Percentiles rank a stretch among this genome's conserved stretches.
Conservation (phyloP, 1,284 basidiomycete species). For the Waitea zeae region DNA sequence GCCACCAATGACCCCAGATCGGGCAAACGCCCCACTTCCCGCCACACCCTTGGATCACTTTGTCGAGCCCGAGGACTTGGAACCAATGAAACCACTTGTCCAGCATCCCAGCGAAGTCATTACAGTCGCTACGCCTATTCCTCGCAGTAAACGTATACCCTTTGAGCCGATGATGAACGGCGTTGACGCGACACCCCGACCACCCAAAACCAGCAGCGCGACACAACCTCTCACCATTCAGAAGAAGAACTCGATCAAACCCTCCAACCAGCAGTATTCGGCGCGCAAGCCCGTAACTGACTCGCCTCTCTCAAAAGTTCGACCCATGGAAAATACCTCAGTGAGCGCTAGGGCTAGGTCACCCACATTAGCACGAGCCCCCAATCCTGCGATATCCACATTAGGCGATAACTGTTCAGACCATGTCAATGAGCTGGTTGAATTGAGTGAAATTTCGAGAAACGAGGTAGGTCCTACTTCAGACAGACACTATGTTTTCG, state of each 20-base stretch:
- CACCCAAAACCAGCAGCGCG: slow-evolving; percentile 5
- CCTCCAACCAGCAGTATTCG: no score
- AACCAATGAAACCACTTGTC: slow-evolving; percentile 23
- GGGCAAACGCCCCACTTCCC: slow-evolving; percentile 17
- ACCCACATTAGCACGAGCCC: no score
- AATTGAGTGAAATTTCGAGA: no score
- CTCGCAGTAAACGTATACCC: slow-evolving; percentile 49
- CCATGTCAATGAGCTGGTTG: no score
- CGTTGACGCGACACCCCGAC: slow-evolving; percentile 14
- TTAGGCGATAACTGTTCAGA: no score
- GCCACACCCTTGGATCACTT: slow-evolving; percentile 4
- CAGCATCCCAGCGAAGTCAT: slow-evolving; percentile 13
- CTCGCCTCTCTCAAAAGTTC: no score
- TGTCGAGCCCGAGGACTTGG: background rate
- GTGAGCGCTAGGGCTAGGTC: no score
- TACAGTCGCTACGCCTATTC: slow-evolving; percentile 30
- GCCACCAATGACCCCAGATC: slow-evolving; percentile 18
- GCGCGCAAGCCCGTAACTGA: no score
- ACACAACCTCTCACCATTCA: slow-evolving; percentile 60
- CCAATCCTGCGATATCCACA: no score
- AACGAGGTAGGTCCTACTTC: no score
- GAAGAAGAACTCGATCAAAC: slow-evolving; percentile 51
- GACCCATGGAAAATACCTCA: no score
- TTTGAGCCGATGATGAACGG: slow-evolving; percentile 31
- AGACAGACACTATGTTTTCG: no score